phyloP scores from a whole-genome alignment of 306 rosid genomes.

The Crotalaria pallida region DNA sequence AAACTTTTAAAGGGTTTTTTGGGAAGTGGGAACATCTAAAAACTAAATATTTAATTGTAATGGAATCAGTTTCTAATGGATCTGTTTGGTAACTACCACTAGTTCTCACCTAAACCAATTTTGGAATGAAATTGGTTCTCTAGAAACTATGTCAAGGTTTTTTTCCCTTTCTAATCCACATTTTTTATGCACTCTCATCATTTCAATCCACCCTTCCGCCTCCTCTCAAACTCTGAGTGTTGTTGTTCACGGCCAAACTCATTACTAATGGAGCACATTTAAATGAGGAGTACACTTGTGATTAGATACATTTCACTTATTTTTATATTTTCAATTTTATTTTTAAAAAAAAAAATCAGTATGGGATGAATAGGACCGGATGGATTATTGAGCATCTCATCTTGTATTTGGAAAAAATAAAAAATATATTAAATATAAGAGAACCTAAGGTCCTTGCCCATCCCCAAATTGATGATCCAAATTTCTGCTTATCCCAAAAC shows the following conservation, averaged over 20 bases:
- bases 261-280: too few relatives aligned
- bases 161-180: neutral
- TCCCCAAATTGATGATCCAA: too few relatives aligned
- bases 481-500: neutral
- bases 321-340: too few relatives aligned
- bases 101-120: neutral
- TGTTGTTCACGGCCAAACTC: too few relatives aligned
- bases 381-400: conserved; percentile 21
- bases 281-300: too few relatives aligned
- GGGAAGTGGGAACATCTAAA: neutral
- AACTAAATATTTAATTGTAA: neutral
- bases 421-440: neutral
- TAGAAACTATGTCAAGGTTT: too few relatives aligned
- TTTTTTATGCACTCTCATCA: neutral
- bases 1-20: too few relatives aligned
- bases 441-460: neutral
- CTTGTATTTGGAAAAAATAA: conserved; percentile 2
- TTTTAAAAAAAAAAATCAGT: too few relatives aligned
- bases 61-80: too few relatives aligned
- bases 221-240: too few relatives aligned
- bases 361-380: too few relatives aligned
- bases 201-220: neutral
- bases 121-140: neutral
- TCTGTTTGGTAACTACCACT: neutral
- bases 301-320: too few relatives aligned